Evolutionary conservation across 768 basidiomycete genomes (phyloP).

Genomic region (Mycena chlorophos): DNA sequence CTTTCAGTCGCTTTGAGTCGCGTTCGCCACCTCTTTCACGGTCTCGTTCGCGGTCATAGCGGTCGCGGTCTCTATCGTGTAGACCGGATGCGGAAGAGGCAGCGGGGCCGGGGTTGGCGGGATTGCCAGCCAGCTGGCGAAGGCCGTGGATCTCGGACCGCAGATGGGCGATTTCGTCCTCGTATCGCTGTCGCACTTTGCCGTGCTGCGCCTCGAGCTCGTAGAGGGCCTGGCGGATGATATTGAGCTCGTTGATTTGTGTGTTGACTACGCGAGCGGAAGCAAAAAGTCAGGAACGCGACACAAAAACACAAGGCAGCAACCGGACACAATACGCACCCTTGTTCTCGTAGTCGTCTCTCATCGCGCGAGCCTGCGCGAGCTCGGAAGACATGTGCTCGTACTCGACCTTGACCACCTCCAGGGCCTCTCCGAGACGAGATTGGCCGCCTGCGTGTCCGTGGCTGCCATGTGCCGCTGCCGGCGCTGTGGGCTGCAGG

Average conservation of each 20-base stretch:
- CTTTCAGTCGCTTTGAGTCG: constrained; percentile 64
- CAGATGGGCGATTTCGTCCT: constrained; percentile 76
- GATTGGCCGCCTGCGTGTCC: constrained; percentile 33
- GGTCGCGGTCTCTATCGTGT: constrained; percentile 31
- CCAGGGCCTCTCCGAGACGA: constrained; percentile 78
- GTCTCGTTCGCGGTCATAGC: constrained; percentile 44
- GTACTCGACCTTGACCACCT: constrained; percentile 81
- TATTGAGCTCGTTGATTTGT: constrained; percentile 88
- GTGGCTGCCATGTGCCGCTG: too few relatives aligned
- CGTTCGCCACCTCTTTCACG: constrained; percentile 43
- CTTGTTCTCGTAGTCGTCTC: constrained; percentile 90
- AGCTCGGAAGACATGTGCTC: constrained; percentile 73
- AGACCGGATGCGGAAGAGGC: constrained; percentile 15
- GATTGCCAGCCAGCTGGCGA: constrained; percentile 34
- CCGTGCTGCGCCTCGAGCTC: constrained; percentile 88
- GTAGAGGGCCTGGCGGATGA: constrained; percentile 86
- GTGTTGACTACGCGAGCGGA: too few relatives aligned
- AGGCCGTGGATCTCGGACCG: constrained; percentile 64
- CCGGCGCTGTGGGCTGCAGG: constrained; percentile 55
- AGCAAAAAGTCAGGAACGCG: too few relatives aligned
- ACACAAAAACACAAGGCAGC: too few relatives aligned
- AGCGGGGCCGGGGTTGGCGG: constrained; percentile 12
- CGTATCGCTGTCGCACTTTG: constrained; percentile 84
- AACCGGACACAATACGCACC: constrained; percentile 47
- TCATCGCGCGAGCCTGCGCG: constrained; percentile 64